A percentile compares a stretch with the other conserved stretches of the same genome.
Evolutionary conservation across 2,329 filamentous ascomycete genomes (phyloP).

Genomic region (Colletotrichum noveboracense): DNA sequence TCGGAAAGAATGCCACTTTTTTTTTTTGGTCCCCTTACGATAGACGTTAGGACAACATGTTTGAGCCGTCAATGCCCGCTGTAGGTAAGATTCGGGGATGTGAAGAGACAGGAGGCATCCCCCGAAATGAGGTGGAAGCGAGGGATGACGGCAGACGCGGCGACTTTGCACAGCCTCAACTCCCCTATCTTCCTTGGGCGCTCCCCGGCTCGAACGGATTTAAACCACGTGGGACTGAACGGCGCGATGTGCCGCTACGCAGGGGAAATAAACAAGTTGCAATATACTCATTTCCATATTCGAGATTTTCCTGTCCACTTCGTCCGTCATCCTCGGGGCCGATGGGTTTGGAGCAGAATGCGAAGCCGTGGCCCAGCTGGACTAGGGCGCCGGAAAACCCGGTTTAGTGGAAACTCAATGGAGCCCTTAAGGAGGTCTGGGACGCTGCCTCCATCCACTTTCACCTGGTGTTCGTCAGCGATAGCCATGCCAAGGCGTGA

Average conservation of each 20-base stretch:
- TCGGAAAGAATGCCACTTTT: not conserved
- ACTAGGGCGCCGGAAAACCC: not conserved
- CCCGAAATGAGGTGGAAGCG: not conserved
- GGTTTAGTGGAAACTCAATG: not conserved
- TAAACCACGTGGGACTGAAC: not conserved
- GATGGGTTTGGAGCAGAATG: not conserved
- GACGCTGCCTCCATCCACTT: not conserved
- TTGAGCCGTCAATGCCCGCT: not conserved
- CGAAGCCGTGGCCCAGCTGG: not conserved
- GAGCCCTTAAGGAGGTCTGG: not conserved
- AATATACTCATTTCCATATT: not conserved
- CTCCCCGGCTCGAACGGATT: not conserved
- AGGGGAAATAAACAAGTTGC: not conserved
- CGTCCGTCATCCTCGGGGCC: not conserved
- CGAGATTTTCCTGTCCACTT: not conserved
- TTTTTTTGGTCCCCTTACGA: not conserved
- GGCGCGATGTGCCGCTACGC: not conserved
- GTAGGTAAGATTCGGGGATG: not conserved
- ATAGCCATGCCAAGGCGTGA: not conserved
- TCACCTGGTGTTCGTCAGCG: not conserved
- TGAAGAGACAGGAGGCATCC: not conserved
- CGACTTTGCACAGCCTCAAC: not conserved
- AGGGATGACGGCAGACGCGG: not conserved
- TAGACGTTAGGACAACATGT: not conserved
- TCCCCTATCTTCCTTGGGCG: not conserved